Percentiles rank a stretch among this genome's conserved stretches.
Conservation (phyloP, 495 filamentous ascomycete species). For the Aspergillus panamensis region DNA sequence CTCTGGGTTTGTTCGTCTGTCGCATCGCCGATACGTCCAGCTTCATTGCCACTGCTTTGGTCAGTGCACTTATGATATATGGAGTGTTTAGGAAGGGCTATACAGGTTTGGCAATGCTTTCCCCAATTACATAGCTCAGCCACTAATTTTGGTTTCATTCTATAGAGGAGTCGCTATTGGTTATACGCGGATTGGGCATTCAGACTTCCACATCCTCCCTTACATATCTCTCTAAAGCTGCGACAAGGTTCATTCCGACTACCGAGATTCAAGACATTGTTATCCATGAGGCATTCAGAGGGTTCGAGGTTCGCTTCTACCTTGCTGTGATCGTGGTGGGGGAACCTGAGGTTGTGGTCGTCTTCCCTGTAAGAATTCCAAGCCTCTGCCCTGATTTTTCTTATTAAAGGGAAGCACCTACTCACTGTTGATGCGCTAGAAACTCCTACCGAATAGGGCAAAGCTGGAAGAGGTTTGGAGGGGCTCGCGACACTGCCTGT, state of each 20-base stretch:
- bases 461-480: constrained; percentile 86
- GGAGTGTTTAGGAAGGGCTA: constrained; percentile 49
- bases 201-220: constrained; percentile 73
- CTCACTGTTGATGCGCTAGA: constrained; percentile 30
- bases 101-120: constrained; percentile 36
- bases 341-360: constrained; percentile 83
- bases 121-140: constrained; percentile 24
- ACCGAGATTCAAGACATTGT: constrained; percentile 86
- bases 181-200: constrained; percentile 85
- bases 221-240: constrained; percentile 59
- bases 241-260: constrained; percentile 90
- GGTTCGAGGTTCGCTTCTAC: constrained; percentile 89
- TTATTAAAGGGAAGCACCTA: background rate
- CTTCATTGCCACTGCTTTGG: constrained; percentile 27
- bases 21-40: constrained; percentile 37
- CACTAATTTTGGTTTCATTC: background rate
- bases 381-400: background rate
- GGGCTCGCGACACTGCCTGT: constrained; percentile 70
- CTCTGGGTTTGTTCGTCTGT: constrained; percentile 28
- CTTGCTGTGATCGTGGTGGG: constrained; percentile 87
- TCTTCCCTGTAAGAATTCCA: constrained; percentile 67
- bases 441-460: constrained; percentile 62
- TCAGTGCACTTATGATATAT: constrained; percentile 38
- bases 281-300: constrained; percentile 92
- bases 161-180: constrained; percentile 78